phyloP scores from a whole-genome alignment of 1,139 yeast species.

The Hemisphaericaspora subhashii region DNA sequence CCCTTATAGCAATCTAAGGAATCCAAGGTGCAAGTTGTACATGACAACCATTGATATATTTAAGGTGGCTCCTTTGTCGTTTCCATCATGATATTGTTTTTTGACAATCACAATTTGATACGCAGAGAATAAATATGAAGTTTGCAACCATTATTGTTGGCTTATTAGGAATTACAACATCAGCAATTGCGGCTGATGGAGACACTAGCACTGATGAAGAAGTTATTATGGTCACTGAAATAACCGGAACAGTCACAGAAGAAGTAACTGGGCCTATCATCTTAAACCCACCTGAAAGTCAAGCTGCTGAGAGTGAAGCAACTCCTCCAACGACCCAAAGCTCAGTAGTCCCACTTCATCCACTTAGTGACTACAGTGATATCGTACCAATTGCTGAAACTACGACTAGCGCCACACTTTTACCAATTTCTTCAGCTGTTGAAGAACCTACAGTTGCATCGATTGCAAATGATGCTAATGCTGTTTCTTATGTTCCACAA shows the following conservation, averaged over 20 bases:
- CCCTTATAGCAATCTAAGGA: too few relatives aligned
- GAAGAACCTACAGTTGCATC: neutral
- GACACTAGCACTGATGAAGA: too few relatives aligned
- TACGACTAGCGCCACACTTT: neutral
- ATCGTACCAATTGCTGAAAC: neutral
- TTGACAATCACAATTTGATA: neutral
- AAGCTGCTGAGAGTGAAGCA: neutral
- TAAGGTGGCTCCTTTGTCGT: too few relatives aligned
- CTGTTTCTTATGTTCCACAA: neutral
- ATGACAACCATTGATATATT: too few relatives aligned
- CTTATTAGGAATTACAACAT: neutral
- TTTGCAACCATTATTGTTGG: neutral
- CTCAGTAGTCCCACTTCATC: neutral
- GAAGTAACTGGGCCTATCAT: neutral
- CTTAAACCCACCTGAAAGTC: neutral
- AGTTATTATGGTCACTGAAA: neutral
- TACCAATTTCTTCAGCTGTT: neutral
- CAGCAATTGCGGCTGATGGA: neutral
- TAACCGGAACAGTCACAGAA: neutral
- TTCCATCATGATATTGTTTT: neutral
- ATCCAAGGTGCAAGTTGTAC: too few relatives aligned
- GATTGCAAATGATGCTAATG: constrained; percentile 1
- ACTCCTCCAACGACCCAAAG: neutral
- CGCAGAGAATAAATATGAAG: neutral
- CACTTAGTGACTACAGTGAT: neutral